Evolutionary conservation across 2,329 filamentous ascomycete species (phyloP).

Genomic region (Dendryphion nanum): DNA sequence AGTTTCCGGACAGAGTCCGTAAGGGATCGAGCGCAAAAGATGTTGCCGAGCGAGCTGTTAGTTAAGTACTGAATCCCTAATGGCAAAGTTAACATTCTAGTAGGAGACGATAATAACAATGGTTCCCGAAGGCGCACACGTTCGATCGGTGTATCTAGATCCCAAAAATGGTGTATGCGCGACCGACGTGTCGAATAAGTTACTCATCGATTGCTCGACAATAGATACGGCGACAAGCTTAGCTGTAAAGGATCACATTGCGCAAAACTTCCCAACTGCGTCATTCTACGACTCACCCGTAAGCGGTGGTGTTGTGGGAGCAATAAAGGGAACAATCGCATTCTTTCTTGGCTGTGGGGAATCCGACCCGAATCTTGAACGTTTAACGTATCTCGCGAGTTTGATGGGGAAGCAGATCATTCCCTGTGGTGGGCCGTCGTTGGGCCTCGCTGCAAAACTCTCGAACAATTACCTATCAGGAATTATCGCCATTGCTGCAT

Average conservation of each 20-base stretch:
- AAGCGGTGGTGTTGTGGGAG: conserved; percentile 54
- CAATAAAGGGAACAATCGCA: conserved; percentile 51
- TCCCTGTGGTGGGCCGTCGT: conserved; percentile 55
- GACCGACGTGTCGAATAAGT: conserved; percentile 43
- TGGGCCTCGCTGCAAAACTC: conserved; percentile 59
- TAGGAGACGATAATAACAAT: conserved; percentile 54
- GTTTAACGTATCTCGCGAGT: conserved; percentile 45
- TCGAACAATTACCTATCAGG: conserved; percentile 63
- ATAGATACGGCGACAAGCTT: conserved; percentile 55
- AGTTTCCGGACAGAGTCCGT: conserved; percentile 41
- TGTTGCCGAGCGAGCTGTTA: conserved; percentile 52
- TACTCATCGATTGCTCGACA: conserved; percentile 56
- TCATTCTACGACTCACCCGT: conserved; percentile 56
- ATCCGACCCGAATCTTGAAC: conserved; percentile 44
- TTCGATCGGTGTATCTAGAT: conserved; percentile 52
- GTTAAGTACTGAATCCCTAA: conserved; percentile 8
- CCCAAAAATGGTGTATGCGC: conserved; percentile 43
- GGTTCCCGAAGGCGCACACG: conserved; percentile 54
- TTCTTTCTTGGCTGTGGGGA: conserved; percentile 56
- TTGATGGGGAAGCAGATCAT: conserved; percentile 57
- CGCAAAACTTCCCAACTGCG: conserved; percentile 38
- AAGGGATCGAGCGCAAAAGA: conserved; percentile 46
- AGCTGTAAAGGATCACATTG: conserved; percentile 43
- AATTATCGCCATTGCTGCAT: conserved; percentile 57
- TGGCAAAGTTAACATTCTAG: conserved; percentile 2